These are phyloP conservation scores for Aspergillus eucalypticola DNA, from an alignment of 2,329 filamentous ascomycete species.

Conservation along the genomic window DNA sequence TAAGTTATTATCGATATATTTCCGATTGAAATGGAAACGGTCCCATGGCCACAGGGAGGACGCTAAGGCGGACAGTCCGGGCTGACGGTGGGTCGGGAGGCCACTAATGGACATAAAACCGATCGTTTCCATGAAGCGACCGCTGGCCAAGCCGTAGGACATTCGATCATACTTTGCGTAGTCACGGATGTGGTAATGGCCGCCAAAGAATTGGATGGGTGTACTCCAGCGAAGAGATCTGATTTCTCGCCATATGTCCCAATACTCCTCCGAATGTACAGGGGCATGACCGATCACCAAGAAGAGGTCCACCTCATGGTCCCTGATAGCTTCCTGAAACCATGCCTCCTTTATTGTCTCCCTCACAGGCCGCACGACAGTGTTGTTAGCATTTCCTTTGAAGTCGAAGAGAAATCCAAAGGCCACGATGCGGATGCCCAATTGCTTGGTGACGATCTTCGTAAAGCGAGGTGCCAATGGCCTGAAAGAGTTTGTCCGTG, in stretches of 20 bases:
- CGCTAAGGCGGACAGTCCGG: constrained; percentile 24
- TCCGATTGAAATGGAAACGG: constrained; percentile 62
- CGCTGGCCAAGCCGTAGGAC: constrained; percentile 78
- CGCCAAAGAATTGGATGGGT: constrained; percentile 89
- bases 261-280: constrained; percentile 76
- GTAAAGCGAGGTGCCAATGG: constrained; percentile 80
- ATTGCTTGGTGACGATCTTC: constrained; percentile 89
- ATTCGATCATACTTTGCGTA: constrained; percentile 76
- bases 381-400: constrained; percentile 86
- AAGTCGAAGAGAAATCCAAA: constrained; percentile 98
- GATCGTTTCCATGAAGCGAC: constrained; percentile 91
- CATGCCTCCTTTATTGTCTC: constrained; percentile 80
- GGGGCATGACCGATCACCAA: constrained; percentile 84
- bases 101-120: constrained; percentile 88
- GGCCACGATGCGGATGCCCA: constrained; percentile 77
- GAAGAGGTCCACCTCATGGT: constrained; percentile 79
- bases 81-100: constrained; percentile 47
- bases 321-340: constrained; percentile 83
- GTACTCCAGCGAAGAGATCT: constrained; percentile 73
- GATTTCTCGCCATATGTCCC: constrained; percentile 75
- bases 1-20: constrained; percentile 93
- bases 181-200: constrained; percentile 86
- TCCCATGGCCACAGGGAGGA: constrained; percentile 32
- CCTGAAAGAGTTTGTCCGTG: constrained; percentile 66
- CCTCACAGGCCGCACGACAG: constrained; percentile 75